These are phyloP conservation scores for Solanum habrochaites DNA, from an alignment of 257 asterid genomes.

Conservation along the genomic window DNA sequence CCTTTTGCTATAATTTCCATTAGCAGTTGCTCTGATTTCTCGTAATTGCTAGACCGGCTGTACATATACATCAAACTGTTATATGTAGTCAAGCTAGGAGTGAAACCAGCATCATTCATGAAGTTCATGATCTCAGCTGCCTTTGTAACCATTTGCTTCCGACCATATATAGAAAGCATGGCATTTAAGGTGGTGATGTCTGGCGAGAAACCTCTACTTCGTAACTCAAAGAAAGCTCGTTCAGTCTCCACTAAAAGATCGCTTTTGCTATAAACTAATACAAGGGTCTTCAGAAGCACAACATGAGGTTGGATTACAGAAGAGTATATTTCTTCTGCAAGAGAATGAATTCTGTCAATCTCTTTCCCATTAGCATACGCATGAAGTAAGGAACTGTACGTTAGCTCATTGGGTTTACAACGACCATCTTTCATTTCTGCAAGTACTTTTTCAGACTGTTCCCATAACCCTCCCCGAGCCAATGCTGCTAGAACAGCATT, in stretches of 20 bases:
- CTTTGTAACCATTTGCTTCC: conserved; percentile 58
- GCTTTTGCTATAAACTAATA: conserved; percentile 71
- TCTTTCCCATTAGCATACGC: conserved; percentile 86
- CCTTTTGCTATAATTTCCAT: conserved; percentile 50
- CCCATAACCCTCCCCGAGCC: conserved; percentile 86
- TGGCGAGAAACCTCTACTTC: conserved; percentile 42
- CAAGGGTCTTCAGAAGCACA: conserved; percentile 67
- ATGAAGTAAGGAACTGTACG: conserved; percentile 84
- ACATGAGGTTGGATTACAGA: conserved; percentile 43
- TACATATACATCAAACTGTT: conserved; percentile 85
- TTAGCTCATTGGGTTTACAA: conserved; percentile 76
- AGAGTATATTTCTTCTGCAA: conserved; percentile 55
- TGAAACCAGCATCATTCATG: conserved; percentile 52
- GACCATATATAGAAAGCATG: conserved; percentile 78
- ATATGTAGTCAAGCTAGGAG: conserved; percentile 71
- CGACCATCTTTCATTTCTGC: conserved; percentile 58
- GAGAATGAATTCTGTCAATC: conserved; percentile 42
- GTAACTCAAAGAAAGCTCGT: conserved; percentile 54
- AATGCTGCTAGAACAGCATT: conserved; percentile 83
- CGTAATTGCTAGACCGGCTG: conserved; percentile 57
- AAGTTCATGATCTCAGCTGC: conserved; percentile 51
- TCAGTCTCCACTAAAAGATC: conserved; percentile 72
- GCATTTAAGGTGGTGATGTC: conserved; percentile 67
- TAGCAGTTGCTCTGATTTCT: conserved; percentile 59
- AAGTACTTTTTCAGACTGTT: conserved; percentile 77